Conservation (phyloP, 495 filamentous ascomycete genomes). For the Arthonia radiata region DNA sequence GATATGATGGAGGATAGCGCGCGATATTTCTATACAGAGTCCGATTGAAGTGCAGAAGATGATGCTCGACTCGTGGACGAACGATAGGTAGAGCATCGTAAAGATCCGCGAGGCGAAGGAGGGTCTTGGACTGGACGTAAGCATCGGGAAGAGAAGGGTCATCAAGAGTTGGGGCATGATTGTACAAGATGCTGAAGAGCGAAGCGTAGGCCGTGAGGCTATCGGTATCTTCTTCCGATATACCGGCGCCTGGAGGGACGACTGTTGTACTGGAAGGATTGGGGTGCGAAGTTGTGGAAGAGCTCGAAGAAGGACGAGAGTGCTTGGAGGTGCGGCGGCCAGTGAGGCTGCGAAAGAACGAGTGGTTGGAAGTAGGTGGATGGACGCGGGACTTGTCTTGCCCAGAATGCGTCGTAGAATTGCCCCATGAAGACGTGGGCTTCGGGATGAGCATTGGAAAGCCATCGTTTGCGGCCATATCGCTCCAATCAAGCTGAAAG, state of each 20-base stretch:
- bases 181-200: conserved; percentile 80
- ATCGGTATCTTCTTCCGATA: conserved; percentile 36
- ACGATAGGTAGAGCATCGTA: conserved; percentile 77
- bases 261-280: conserved; percentile 14
- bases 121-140: conserved; percentile 74
- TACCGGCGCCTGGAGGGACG: conserved; percentile 14
- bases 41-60: conserved; percentile 70
- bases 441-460: conserved; percentile 78
- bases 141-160: conserved; percentile 66
- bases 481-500: conserved; percentile 64
- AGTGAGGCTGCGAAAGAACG: conserved; percentile 26
- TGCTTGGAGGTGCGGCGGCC: conserved; percentile 25
- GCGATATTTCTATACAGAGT: conserved; percentile 82
- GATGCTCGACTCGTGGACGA: conserved; percentile 76
- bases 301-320: conserved; percentile 57
- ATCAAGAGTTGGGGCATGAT: conserved; percentile 59
- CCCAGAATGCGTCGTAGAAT: conserved; percentile 9
- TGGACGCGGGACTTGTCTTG: conserved; percentile 6
- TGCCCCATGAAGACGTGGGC: conserved; percentile 14
- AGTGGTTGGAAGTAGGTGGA: conserved; percentile 17
- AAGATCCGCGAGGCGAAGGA: conserved; percentile 64
- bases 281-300: conserved; percentile 45
- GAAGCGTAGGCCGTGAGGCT: conserved; percentile 78
- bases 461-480: conserved; percentile 39
- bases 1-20: conserved; percentile 76